phyloP scores from a whole-genome alignment of 169 alveolate species.

The Plasmodium gonderi region DNA sequence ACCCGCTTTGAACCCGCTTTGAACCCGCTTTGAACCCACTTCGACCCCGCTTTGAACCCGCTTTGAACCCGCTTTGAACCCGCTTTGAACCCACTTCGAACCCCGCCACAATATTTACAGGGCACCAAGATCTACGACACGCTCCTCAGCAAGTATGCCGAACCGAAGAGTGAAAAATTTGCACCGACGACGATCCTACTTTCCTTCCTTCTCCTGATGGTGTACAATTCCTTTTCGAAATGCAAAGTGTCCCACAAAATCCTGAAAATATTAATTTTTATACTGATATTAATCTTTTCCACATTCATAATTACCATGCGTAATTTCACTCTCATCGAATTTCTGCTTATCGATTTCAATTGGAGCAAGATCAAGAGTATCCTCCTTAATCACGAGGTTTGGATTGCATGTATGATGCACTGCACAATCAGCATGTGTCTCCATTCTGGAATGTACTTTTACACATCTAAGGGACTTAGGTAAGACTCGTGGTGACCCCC shows the following conservation, averaged over 20 bases:
- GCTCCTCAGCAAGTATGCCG: constrained; percentile 20
- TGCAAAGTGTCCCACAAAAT: constrained; percentile 40
- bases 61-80: not conserved
- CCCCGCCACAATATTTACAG: not conserved
- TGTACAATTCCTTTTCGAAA: constrained; percentile 37
- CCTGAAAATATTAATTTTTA: not conserved
- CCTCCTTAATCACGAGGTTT: constrained; percentile 32
- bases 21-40: not conserved
- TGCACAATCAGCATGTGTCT: constrained; percentile 28
- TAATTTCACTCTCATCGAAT: constrained; percentile 11
- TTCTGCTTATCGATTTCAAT: not conserved
- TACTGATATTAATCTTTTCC: constrained; percentile 10
- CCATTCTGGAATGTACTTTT: constrained; percentile 59
- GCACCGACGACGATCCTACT: not conserved
- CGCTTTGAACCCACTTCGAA: not conserved
- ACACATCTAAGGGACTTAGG: constrained; percentile 68
- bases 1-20: not conserved
- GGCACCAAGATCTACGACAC: constrained; percentile 52
- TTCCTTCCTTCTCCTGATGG: constrained; percentile 22
- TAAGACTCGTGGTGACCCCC: not conserved
- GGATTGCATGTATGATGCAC: constrained; percentile 65
- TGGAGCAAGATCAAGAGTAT: not conserved
- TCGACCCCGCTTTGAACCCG: not conserved
- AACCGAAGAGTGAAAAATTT: constrained; percentile 25
- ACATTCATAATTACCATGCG: constrained; percentile 17